phyloP scores from a whole-genome alignment of 2,329 filamentous ascomycete genomes.

The Incumbomyces delicatus region DNA sequence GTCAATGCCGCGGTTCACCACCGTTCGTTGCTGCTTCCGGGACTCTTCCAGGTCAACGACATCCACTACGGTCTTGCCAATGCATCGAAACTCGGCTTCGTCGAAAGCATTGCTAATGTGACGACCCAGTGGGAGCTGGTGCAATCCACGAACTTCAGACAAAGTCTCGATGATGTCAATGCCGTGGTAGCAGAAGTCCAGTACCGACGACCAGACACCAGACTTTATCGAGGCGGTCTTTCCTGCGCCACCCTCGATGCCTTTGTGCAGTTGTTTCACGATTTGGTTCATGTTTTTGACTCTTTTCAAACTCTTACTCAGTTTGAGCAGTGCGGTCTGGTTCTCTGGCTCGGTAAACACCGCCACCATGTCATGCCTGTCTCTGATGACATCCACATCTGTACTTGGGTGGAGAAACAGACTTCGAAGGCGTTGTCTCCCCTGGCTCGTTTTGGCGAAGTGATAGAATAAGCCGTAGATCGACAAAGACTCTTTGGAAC shows the following conservation, averaged over 20 bases:
- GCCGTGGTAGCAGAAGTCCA: constrained; percentile 60
- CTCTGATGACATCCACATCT: constrained; percentile 56
- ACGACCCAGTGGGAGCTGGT: constrained; percentile 19
- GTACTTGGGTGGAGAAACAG: constrained; percentile 71
- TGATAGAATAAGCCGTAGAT: constrained; percentile 73
- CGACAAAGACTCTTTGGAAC: constrained; percentile 70
- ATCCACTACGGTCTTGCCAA: constrained; percentile 62
- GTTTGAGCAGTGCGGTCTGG: constrained; percentile 40
- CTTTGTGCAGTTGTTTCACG: constrained; percentile 64
- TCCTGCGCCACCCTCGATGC: constrained; percentile 49
- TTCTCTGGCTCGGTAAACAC: constrained; percentile 62
- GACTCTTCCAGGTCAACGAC: constrained; percentile 36
- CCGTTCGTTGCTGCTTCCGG: constrained; percentile 58
- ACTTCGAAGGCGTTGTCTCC: constrained; percentile 62
- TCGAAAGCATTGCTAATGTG: constrained; percentile 54
- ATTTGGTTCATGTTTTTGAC: constrained; percentile 66
- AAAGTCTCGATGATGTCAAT: constrained; percentile 60
- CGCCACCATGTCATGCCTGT: constrained; percentile 61
- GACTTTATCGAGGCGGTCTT: constrained; percentile 49
- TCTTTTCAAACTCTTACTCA: constrained; percentile 55
- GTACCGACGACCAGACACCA: constrained; percentile 64
- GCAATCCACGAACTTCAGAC: constrained; percentile 45
- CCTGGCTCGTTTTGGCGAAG: constrained; percentile 68
- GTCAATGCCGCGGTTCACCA: constrained; percentile 64
- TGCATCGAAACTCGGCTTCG: constrained; percentile 46